A percentile compares a stretch with the other conserved stretches of the same genome.
Evolutionary conservation across 1,139 yeast genomes (phyloP).

Genomic region (Yamadazyma dushanensis): DNA sequence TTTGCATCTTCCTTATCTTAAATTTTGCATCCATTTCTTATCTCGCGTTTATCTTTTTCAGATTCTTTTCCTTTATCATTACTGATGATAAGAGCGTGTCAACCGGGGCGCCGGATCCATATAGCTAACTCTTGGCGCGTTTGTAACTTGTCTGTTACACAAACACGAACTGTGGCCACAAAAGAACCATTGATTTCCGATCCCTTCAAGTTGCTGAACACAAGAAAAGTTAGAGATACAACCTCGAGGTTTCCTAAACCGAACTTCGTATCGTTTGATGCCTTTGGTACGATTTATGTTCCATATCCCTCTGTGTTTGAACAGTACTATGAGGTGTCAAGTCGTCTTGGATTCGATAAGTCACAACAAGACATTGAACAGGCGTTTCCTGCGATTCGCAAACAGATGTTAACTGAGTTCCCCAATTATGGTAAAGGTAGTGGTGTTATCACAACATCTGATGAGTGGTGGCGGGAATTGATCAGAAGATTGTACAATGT

Average conservation of each 20-base stretch:
- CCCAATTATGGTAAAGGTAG: slow-evolving; percentile 63
- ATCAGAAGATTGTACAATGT: slow-evolving; percentile 43
- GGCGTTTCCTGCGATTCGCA: slow-evolving; percentile 31
- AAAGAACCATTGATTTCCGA: slow-evolving; percentile 21
- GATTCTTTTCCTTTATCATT: too few relatives aligned
- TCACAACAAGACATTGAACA: slow-evolving; percentile 25
- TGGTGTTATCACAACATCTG: slow-evolving; percentile 21
- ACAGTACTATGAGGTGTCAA: slow-evolving; percentile 53
- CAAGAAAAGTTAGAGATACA: slow-evolving; percentile 31
- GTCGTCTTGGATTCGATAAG: slow-evolving; percentile 42
- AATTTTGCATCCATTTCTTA: slow-evolving; percentile 1
- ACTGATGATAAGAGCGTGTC: too few relatives aligned
- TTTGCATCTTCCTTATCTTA: too few relatives aligned
- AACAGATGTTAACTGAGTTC: slow-evolving; percentile 26
- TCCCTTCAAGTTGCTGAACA: slow-evolving; percentile 27
- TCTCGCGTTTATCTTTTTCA: background rate
- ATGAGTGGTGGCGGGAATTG: slow-evolving; percentile 62
- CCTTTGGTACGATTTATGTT: slow-evolving; percentile 62
- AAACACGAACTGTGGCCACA: background rate
- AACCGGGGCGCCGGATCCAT: too few relatives aligned
- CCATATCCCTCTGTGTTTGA: slow-evolving; percentile 54
- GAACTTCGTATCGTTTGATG: slow-evolving; percentile 60
- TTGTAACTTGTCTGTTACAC: too few relatives aligned
- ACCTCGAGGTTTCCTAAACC: slow-evolving; percentile 40
- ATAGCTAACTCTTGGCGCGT: too few relatives aligned